These are phyloP conservation scores for Neostapfia colusana DNA, from an alignment of 176 grass and related monocot genomes.

Conservation along the genomic window DNA sequence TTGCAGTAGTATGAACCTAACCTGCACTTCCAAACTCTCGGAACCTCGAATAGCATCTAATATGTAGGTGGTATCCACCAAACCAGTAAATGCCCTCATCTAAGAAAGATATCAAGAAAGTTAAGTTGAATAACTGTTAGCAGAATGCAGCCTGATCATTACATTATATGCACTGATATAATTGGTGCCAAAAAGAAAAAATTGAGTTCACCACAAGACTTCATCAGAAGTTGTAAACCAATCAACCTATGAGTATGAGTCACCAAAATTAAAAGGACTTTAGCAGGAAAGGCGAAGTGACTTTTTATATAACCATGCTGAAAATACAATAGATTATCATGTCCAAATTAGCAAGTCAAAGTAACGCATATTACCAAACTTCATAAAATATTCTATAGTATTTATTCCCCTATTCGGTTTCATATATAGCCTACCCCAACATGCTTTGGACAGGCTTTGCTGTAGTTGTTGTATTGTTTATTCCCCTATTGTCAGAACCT, in stretches of 20 bases:
- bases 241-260: not conserved
- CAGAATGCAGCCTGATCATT: not conserved
- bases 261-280: not conserved
- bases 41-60: constrained; percentile 61
- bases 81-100: constrained; percentile 43
- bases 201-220: not conserved
- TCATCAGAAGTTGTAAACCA: not conserved
- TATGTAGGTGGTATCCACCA: constrained; percentile 53
- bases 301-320: not conserved
- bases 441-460: too few species aligned
- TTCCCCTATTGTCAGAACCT: not conserved
- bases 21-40: constrained; percentile 72
- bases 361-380: not conserved
- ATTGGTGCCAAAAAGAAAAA: not conserved
- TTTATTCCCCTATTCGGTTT: not conserved
- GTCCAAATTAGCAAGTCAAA: not conserved
- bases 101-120: constrained; percentile 26
- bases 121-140: not conserved
- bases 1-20: constrained; percentile 11
- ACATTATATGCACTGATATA: not conserved
- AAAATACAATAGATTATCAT: not conserved
- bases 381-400: not conserved
- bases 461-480: not conserved
- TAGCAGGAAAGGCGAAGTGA: not conserved
- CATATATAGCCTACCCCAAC: too few species aligned